Evolutionary conservation across 768 basidiomycete species (phyloP).

Genomic region (Suillus plorans): DNA sequence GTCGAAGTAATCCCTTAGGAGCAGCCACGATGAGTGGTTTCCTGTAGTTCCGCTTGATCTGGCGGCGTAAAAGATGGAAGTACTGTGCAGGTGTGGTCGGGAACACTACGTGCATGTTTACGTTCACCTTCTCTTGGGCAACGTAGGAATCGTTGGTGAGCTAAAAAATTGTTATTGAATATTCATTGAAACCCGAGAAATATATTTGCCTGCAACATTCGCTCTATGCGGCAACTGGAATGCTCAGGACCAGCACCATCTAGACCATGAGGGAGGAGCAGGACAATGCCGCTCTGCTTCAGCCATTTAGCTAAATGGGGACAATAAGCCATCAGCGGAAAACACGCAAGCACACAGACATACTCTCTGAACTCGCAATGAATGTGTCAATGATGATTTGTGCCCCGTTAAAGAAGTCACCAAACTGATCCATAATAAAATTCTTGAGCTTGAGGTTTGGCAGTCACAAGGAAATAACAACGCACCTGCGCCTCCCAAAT

Average conservation of each 20-base stretch:
- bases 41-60: slow-evolving; percentile 80
- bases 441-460: not conserved
- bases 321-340: not conserved
- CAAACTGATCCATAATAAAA: slow-evolving; percentile 52
- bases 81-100: slow-evolving; percentile 91
- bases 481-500: slow-evolving; percentile 91
- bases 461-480: not conserved
- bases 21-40: slow-evolving; percentile 84
- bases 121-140: slow-evolving; percentile 35
- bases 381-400: slow-evolving; percentile 89
- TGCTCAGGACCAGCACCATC: slow-evolving; percentile 95
- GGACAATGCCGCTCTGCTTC: slow-evolving; percentile 83
- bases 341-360: slow-evolving; percentile 22
- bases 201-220: slow-evolving; percentile 76
- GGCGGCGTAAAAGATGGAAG: slow-evolving; percentile 89
- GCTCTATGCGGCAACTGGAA: slow-evolving; percentile 83
- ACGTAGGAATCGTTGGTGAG: slow-evolving; percentile 72
- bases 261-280: slow-evolving; percentile 86
- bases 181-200: not conserved
- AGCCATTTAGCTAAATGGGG: slow-evolving; percentile 80
- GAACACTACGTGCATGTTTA: slow-evolving; percentile 85
- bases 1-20: slow-evolving; percentile 80
- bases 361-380: slow-evolving; percentile 81
- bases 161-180: slow-evolving; percentile 34
- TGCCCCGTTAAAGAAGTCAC: slow-evolving; percentile 92